Base-by-base conservation (phyloP, 495 filamentous ascomycete species). In the Emericellopsis terricola region DNA sequence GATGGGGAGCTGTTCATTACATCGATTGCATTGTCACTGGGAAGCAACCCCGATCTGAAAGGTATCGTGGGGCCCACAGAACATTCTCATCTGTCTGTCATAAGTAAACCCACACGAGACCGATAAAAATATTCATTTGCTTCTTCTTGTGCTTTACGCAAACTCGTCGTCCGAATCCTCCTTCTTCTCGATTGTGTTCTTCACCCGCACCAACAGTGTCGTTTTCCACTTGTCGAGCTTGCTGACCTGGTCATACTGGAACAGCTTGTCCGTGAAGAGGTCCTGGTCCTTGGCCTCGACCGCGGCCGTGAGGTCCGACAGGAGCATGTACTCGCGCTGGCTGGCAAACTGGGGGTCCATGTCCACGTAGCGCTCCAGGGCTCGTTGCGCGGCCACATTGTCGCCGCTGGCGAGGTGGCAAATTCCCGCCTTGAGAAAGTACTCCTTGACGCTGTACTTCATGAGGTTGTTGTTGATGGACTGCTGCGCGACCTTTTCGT, bases 191-290 rank as follows among this genome's bases (percentile, higher is more conserved):
- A 91, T 86, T 33, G 58, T 64, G 46, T 73, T 73, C 71, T 94
- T 93, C 46, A 94, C 62, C 46, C 73, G 67, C 45, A 92, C 52
- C 32, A 93, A 56, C 24, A 94, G 65, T 24, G 78, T 83, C 36
- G 79, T 91, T 75, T 92, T 87, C 86, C 87, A 94, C 62, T 85
- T 84, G 48, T 92, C 83, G 46, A 94, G 58, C 59, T 83, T 81
- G 57, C 77, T 86, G 60, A 92, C 64, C 60, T 86, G 80, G 55
- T 93, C 80, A 48, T 63, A 94, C 43, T 80, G 71, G 57, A 78
- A 87, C 33, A 93, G 60, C 57, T 83, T 85, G 47, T 91, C 83
- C 8, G 73, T 72, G 42, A 89, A 96, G 21, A 54, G 60, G 37
- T 91, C 84, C 52, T 75, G 74, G 47, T 92, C 78, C 13, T 72